Evolutionary conservation across 2,329 filamentous ascomycete genomes (phyloP), one percentile per base, ranked within the genome.

Genomic region (Ascochyta lentis): DNA sequence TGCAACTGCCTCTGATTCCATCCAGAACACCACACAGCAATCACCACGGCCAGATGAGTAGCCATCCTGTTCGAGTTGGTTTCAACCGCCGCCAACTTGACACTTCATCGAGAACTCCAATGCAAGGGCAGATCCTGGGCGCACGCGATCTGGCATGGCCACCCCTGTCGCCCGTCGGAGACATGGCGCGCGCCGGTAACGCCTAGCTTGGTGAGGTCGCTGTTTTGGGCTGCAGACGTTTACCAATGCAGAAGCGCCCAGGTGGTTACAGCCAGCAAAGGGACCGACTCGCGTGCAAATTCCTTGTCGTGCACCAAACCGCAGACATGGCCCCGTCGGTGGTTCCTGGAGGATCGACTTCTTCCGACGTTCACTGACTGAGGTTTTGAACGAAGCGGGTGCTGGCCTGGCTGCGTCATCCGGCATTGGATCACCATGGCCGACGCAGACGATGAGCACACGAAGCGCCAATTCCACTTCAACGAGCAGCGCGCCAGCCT

Each of bases 401-500:
- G 49, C 49, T 24, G 34, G 42, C 31, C 39, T 42, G 38, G 24
- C 47, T 51, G 54, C 37, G 39, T 46, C 49, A 48, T 47, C 38
- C 33, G 27, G 19, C 8, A 38, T 16, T n/a, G 43, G 10, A 38
- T 41, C 31, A 47, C 10, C 38, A 72, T 69, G 67, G 58, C 64
- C 46, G 63, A 70, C 52, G 58, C 54, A 49, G 67, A 72, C 29
- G 65, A 72, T 31, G 64, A 65, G 22, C 52, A 61, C 8, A 61
- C 63, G 13, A 63, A 57, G 52, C 69, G 71, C 61, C 63, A 69
- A 8, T 63, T 56, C 38, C 68, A 74, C 56, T 75, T 68, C 63
- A 70, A 69, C 60, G 67, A 72, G 48, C 72, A 75, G 59, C 71
- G 71, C 59, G 74, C 73, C 4, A 51, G 48, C 24, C 39, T 56